Base-by-base conservation (phyloP, 2,329 filamentous ascomycete species). In the Cephalotrichum gorgonifer region DNA sequence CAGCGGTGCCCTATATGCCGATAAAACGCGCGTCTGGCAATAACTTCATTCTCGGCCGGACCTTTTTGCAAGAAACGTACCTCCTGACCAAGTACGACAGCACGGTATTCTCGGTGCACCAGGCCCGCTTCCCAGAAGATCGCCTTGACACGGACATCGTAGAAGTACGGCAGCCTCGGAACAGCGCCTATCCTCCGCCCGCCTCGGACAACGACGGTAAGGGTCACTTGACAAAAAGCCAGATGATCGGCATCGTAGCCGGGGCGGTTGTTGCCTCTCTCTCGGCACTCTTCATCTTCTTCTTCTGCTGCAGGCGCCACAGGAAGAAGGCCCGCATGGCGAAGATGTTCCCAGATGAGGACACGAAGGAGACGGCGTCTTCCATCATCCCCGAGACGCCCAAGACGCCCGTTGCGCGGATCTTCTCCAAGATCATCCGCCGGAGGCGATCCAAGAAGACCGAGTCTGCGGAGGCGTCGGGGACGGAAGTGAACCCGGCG, bases 61-160 rank as follows among this genome's bases (percentile, higher is more conserved):
- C 78, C 0, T 87, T 88, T 54, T 65, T 88, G 48, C 85, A 88
- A 59, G 83, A 88, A 62, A 75, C 83, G 2, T 81, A 81, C 52
- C 61, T 81, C 6, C 69, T 78, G 28, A 77, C 72, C 25, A 73
- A 72, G 53, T 81, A 79, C 56, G 78, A 81, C 52, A 68, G 68
- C 31, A 66, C 62, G 15, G 60, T 61, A 12, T 81, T 79, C 58
- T 75, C 74, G 1, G 56, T 84, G 23, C 71, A 79, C 49, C 74
- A 80, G 55, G 78, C 78, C 9, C 56, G 57, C 46, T 75, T 79
- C 57, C 72, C 78, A n/a, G 60, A 52, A 12, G 67, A 69, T 53
- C 68, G 64, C 26, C 69, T 65, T 31, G 59, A 76, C 26, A 58
- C 66, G 20, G 59, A 60, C 12, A 73, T 78, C 35, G 59, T 64